Evolutionary conservation across 345 rosid species (phyloP).

Genomic region (Eucalyptus victrix): DNA sequence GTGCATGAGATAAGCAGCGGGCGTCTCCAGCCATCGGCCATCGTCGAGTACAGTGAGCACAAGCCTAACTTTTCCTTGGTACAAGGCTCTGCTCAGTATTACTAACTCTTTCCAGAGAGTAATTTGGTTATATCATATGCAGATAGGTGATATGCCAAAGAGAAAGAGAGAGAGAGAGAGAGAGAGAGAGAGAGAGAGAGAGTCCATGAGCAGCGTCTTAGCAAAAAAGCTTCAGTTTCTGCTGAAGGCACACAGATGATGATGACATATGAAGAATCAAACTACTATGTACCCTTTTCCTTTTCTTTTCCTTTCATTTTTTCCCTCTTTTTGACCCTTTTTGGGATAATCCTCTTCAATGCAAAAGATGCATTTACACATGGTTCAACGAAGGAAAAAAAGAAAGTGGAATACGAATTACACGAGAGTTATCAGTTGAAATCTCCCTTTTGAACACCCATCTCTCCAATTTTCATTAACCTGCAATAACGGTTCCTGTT

Average conservation of each 20-base stretch:
- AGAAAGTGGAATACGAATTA: neutral
- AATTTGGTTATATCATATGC: neutral
- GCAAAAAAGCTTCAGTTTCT: neutral
- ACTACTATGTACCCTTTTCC: neutral
- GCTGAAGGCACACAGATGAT: neutral
- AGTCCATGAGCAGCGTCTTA: neutral
- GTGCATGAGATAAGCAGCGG: conserved; percentile 74
- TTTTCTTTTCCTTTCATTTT: neutral
- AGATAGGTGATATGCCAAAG: neutral
- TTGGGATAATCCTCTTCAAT: neutral
- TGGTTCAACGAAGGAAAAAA: neutral
- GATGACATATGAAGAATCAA: neutral
- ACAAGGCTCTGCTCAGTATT: conserved; percentile 16
- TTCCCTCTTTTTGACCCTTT: neutral
- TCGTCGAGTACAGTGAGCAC: conserved; percentile 64
- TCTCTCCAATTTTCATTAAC: neutral
- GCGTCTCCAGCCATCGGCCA: conserved; percentile 74
- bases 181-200: neutral
- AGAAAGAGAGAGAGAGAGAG: neutral
- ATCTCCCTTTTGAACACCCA: neutral
- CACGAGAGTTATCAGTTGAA: neutral
- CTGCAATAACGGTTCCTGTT: neutral
- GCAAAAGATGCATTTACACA: neutral
- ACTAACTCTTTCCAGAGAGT: neutral
- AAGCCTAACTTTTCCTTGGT: conserved; percentile 28